Evolutionary conservation across 805 yeast species (phyloP), one percentile per base, ranked within the genome.

Genomic region (Candida insectalens): DNA sequence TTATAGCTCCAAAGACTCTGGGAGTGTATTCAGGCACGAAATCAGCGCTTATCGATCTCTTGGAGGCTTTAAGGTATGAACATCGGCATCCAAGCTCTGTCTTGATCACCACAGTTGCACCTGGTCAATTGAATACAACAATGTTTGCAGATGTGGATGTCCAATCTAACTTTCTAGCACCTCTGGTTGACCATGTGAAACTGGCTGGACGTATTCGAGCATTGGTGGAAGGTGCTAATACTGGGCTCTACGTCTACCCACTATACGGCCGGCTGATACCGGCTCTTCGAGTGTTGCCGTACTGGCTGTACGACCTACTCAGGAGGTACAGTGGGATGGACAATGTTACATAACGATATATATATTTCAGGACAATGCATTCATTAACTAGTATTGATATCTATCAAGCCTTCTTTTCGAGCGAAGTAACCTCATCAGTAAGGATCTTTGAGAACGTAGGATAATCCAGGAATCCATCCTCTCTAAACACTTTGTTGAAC

Each of bases 21-120:
- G 62, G 72, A 8, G 40, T 65, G 4, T 72, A 72, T 46, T 56
- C 73, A 1, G 70, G 71, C 1, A 55, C 72, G 6, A 72, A 72
- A 38, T 67, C 73, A 1, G 67, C 72, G 0, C 38, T 59, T 17
- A 46, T 59, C 8, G 65, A 62, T 42, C 39, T 67, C 6, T 65
- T 69, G 40, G 76, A 71, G 41, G 57, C 69, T 1, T 35, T 72
- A 19, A 38, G 59, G 4, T 57, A 57, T 28, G 79, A 72, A 39
- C 34, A 61, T 5, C 10, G 12, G 10, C 10, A 21, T 12, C 47
- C 58, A 0, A 32, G 34, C 2, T 36, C 44, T 8, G 41, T 70
- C 3, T 44, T 61, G 4, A 39, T 62, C 19, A 52, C 67, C 12
- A 46, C 65, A 8, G 63, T 71, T 5, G 39, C 60, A 3, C 74